Evolutionary conservation across 2,329 filamentous ascomycete species (phyloP), one percentile per base, ranked within the genome.

Genomic region (Cordyceps pruinosa): DNA sequence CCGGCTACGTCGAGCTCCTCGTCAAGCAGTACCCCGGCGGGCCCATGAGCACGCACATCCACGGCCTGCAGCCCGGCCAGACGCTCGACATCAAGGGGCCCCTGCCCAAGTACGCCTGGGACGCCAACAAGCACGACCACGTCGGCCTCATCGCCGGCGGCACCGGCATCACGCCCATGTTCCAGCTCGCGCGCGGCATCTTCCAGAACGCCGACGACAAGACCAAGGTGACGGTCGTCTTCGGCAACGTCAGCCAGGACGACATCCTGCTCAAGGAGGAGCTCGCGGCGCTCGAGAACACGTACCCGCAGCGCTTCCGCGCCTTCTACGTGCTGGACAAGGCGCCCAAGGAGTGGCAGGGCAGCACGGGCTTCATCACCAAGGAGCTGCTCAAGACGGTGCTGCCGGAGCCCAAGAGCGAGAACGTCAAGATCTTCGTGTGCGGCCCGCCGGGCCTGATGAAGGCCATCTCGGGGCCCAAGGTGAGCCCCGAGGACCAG

Each of bases 151-250:
- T 99, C 61, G 90, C 93, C n/a, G 94, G 94, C 66, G 94, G 94
- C 63, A 97, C 94, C 8, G 94, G 94, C 60, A 96, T 99, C 73
- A 94, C 94, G 12, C 94, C 94, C 65, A 97, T 97, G 93, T 97
- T 89, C 81, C 94, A 99, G 80, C 85, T 99, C 46, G 80, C 85
- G 63, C 90, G 90, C 61, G 82, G 86, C 69, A 96, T 99, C 76
- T 96, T 97, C 85, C 90, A 87, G 75, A 96, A 97, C 83, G 90
- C 93, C 60, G 84, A 89, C 44, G 94, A 99, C 78, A 92, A 94
- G 84, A 99, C 94, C 66, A 96, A 96, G 80, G 91, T 99, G 42
- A 97, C 93, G 6, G 85, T 99, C 32, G 83, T 99, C 37, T 97
- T 93, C 69, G 94, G 90, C 64, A 99, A 97, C 77, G 76, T 97